These are phyloP conservation scores for Nemania diffusa DNA, from an alignment of 2,329 filamentous ascomycete genomes.

Conservation along the genomic window DNA sequence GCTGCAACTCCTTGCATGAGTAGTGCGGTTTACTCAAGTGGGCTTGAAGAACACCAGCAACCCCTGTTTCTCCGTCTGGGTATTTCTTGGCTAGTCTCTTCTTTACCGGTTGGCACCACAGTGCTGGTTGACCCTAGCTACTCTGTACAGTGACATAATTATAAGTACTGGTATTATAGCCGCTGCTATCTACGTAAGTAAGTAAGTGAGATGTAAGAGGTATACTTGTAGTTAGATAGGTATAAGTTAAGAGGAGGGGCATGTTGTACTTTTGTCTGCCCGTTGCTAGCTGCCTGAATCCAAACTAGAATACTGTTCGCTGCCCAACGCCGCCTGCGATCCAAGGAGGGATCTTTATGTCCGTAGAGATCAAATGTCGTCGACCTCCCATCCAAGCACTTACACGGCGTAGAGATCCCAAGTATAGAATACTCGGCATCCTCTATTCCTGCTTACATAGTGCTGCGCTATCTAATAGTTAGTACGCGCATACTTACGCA, in stretches of 20 bases:
- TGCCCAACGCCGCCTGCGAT: slow-evolving; percentile 1
- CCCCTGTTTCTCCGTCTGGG: slow-evolving; percentile 25
- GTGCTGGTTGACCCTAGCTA: slow-evolving; percentile 5
- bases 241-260: slow-evolving; percentile 5
- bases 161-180: neutral
- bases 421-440: neutral
- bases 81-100: slow-evolving; percentile 20
- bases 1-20: slow-evolving; percentile 11
- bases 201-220: too few relatives aligned
- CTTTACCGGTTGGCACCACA: slow-evolving; percentile 30
- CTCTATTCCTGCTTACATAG: neutral
- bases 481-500: neutral
- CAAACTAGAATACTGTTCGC: neutral
- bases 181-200: too few relatives aligned
- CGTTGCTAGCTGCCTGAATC: neutral
- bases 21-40: slow-evolving; percentile 4
- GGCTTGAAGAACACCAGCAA: slow-evolving; percentile 13
- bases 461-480: neutral
- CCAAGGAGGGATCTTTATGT: neutral
- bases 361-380: neutral
- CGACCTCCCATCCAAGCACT: neutral
- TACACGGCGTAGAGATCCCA: neutral
- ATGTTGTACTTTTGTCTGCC: slow-evolving; percentile 30
- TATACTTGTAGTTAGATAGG: too few relatives aligned
- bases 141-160: neutral